phyloP scores from a whole-genome alignment of 2,329 filamentous ascomycete species.

The Aspergillus oerlinghausenensis region DNA sequence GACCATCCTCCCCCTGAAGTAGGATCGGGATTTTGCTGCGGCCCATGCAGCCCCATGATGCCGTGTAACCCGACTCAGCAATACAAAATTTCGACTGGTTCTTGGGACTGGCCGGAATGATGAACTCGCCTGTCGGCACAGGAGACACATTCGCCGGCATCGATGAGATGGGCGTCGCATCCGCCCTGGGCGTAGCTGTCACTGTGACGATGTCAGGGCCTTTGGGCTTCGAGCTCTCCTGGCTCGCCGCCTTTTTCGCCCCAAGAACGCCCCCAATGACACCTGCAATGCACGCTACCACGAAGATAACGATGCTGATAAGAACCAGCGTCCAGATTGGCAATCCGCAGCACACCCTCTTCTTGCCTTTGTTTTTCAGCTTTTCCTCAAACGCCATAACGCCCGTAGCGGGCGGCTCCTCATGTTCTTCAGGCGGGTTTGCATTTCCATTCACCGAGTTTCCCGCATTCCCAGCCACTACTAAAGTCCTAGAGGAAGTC shows the following conservation, averaged over 20 bases:
- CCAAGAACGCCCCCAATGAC: slow-evolving; percentile 52
- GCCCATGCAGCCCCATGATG: slow-evolving; percentile 49
- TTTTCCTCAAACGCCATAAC: slow-evolving; percentile 42
- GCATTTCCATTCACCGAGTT: slow-evolving; percentile 10
- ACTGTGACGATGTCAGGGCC: slow-evolving; percentile 40
- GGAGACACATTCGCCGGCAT: slow-evolving; percentile 41
- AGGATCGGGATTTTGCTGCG: slow-evolving; percentile 31
- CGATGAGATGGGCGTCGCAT: slow-evolving; percentile 47
- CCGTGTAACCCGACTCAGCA: slow-evolving; percentile 38
- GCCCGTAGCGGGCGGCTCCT: slow-evolving; percentile 27
- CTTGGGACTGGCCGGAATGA: slow-evolving; percentile 45
- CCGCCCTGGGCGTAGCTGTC: slow-evolving; percentile 46
- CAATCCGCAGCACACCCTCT: slow-evolving; percentile 46
- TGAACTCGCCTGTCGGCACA: slow-evolving; percentile 48
- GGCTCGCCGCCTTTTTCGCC: slow-evolving; percentile 35
- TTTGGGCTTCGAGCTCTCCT: slow-evolving; percentile 18
- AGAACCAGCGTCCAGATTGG: slow-evolving; percentile 50
- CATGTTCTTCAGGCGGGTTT: slow-evolving; percentile 12
- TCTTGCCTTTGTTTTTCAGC: slow-evolving; percentile 40
- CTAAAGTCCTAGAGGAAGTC: slow-evolving; percentile 28
- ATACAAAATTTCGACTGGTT: slow-evolving; percentile 49
- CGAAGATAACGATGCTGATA: slow-evolving; percentile 42
- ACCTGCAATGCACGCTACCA: slow-evolving; percentile 50
- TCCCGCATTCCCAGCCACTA: slow-evolving; percentile 12
- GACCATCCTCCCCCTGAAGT: slow-evolving; percentile 20